These are phyloP conservation scores for Seiridium cupressi DNA, from an alignment of 2,329 filamentous ascomycete genomes.

Conservation along the genomic window DNA sequence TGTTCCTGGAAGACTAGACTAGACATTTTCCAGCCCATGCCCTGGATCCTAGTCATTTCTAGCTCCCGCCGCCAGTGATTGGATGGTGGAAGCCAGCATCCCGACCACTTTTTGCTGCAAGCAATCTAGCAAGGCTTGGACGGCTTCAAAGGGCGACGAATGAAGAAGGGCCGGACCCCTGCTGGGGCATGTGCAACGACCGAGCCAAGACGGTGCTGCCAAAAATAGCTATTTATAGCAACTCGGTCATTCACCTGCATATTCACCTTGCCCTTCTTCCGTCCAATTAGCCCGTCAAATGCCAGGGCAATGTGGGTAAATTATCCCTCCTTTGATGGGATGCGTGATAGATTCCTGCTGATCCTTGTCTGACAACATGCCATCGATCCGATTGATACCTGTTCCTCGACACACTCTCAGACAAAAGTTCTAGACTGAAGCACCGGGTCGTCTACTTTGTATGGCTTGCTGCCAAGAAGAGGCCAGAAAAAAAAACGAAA, in stretches of 20 bases:
- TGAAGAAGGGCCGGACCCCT: neutral
- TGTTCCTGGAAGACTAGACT: neutral
- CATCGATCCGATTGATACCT: too few relatives aligned
- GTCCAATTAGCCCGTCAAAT: constrained; percentile 1
- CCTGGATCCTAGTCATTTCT: neutral
- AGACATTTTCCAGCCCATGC: neutral
- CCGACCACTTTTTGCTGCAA: neutral
- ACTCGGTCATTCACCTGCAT: constrained; percentile 7
- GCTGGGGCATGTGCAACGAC: neutral
- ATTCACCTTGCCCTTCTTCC: neutral
- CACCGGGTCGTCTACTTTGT: neutral
- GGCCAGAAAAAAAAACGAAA: too few relatives aligned
- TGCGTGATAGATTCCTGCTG: neutral
- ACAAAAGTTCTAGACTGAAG: too few relatives aligned
- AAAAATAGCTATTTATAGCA: constrained; percentile 33
- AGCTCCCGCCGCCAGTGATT: neutral
- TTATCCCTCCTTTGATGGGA: neutral
- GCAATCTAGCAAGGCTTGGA: constrained; percentile 4
- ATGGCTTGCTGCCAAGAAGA: neutral
- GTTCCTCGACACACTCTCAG: too few relatives aligned
- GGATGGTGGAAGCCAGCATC: neutral
- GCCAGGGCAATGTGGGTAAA: constrained; percentile 1
- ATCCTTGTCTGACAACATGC: neutral
- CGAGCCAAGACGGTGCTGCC: constrained; percentile 15
- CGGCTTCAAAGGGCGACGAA: neutral